Evolutionary conservation across 2,329 filamentous ascomycete genomes (phyloP), one percentile per base, ranked within the genome.

Genomic region (Sphaerulina vaccinii): DNA sequence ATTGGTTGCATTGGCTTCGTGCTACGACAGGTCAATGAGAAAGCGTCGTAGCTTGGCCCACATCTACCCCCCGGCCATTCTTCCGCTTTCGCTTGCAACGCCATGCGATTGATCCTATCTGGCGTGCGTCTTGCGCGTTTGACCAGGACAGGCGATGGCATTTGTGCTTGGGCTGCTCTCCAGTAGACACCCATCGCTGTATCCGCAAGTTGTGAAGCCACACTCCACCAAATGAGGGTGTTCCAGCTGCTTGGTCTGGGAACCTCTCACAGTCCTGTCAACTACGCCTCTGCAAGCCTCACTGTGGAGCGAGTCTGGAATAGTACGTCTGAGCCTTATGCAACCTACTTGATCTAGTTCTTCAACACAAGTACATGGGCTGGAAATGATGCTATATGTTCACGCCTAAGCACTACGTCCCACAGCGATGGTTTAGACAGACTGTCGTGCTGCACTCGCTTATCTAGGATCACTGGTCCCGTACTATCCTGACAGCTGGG

Each of bases 361-460:
- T 35, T 47, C 40, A 52, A 50, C 24, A 47, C 43, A 8, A 35
- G 37, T 49, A 42, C 52, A 55, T 52, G 49, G 52, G 22, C 52
- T 57, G 55, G 49, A 52, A 29, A 55, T 57, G 52, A 57, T 56
- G 52, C 43, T 60, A 58, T 58, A 60, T 57, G 55, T 54, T 52
- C 57, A 52, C 49, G 47, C 41, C 51, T 51, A 51, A 48, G 44
- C 52, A 51, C 43, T 49, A 57, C 63, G 59, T 54, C 54, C 51
- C 51, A 50, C 51, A 27, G 55, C 49, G 49, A 51, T 61, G 63
- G 61, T 59, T 59, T 38, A 54, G 57, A 60, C 55, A 59, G 55
- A 53, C 62, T 64, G 63, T 57, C 55, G 63, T 65, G 61, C 57
- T 51, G 57, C 57, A 35, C 38, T 62, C 62, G 61, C 62, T 64